phyloP scores from a whole-genome alignment of 2,329 filamentous ascomycete genomes.

The Venturia aucupariae region DNA sequence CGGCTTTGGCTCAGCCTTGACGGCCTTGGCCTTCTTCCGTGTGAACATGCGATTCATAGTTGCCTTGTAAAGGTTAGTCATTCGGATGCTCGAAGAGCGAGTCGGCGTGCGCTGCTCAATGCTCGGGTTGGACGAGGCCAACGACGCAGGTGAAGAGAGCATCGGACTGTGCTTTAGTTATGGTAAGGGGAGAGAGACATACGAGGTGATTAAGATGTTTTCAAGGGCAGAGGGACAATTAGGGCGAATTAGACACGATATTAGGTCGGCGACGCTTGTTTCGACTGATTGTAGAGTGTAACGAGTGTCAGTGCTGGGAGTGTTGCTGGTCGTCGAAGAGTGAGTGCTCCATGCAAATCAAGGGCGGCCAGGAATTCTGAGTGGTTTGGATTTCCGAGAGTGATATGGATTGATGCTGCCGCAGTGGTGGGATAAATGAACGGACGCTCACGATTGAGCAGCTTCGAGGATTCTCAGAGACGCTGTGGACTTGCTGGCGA shows the following conservation, averaged over 20 bases:
- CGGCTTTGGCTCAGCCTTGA: slow-evolving; percentile 44
- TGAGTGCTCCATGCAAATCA: slow-evolving; percentile 8
- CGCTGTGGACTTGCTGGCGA: neutral
- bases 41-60: slow-evolving; percentile 70
- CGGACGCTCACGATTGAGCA: neutral
- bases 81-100: slow-evolving; percentile 7
- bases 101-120: neutral
- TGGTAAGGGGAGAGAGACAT: neutral
- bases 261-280: neutral
- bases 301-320: neutral
- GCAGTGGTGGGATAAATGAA: neutral
- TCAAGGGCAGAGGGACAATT: neutral
- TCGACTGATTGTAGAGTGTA: neutral
- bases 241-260: neutral
- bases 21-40: slow-evolving; percentile 55
- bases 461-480: neutral
- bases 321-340: neutral
- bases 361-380: neutral
- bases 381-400: neutral
- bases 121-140: neutral
- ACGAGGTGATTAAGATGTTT: slow-evolving; percentile 5
- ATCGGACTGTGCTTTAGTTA: neutral
- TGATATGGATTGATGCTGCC: neutral
- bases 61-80: slow-evolving; percentile 19
- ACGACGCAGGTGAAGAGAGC: neutral